Base-by-base conservation (phyloP, 2,329 filamentous ascomycete species). In the Fusarium pininemorale region DNA sequence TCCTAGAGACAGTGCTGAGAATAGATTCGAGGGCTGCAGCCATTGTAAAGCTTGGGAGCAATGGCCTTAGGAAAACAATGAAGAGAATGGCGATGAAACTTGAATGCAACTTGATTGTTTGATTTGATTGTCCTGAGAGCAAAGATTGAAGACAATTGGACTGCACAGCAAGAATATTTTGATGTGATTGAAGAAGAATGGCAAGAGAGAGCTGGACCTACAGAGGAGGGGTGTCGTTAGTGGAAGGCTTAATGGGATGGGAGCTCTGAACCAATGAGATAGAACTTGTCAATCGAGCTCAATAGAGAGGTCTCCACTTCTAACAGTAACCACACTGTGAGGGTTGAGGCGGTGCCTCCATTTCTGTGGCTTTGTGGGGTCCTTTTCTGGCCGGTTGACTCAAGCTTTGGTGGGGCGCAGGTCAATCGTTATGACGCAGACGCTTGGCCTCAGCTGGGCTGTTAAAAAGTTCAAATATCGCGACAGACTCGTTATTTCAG, bases 311-410 rank as follows among this genome's bases (percentile, higher is more conserved):
- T 59, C 53, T 4, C 28, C 39, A 22, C 45, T 35, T 26, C 39
- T 38, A 30, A 22, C 20, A 35, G 45, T 32, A 6, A 22, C 9
- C 30, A 20, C 28, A 58, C 59, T 53, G 66, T 54, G 37, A 44
- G 22, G 2, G 6, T 32, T 30, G 44, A 42, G 56, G 68, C 48
- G 45, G 51, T 48, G 50, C 51, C 24, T 26, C n/a, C n/a, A n/a
- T n/a, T n/a, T 26, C 24, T 72, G 57, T 63, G 70, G 58, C 63
- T 44, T 56, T 48, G 48, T 22, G 54, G 48, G 30, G 39, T 22
- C 38, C 39, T 44, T 55, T 53, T 37, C 61, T 75, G 66, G 60
- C 73, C 73, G 73, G 58, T 73, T 76, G 73, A 75, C 60, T 75
- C 73, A 75, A 68, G 45, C 54, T 55, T 55, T 48, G 56, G 66